Conservation (phyloP, 2,329 filamentous ascomycete genomes). For the Calonectria hawksworthii region DNA sequence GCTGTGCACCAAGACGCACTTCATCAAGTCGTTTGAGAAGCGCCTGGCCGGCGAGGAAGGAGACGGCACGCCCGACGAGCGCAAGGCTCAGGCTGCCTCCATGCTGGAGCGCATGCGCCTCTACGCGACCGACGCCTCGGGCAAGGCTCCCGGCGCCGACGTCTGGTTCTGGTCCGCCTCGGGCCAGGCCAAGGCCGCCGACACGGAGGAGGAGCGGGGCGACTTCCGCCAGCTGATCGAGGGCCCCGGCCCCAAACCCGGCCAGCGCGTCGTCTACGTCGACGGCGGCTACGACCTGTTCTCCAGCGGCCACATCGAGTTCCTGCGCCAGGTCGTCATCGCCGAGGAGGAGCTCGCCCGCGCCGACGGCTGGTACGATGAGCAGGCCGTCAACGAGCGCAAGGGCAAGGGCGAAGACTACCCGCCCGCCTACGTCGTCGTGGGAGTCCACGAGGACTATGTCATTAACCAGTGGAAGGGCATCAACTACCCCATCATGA, state of each 20-base stretch:
- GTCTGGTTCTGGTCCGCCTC: conserved; percentile 87
- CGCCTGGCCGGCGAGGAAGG: conserved; percentile 80
- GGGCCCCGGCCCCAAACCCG: conserved; percentile 79
- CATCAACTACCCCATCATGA: conserved; percentile 99
- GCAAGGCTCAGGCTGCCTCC: conserved; percentile 71
- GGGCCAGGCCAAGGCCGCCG: conserved; percentile 59
- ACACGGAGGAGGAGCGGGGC: conserved; percentile 71
- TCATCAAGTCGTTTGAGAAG: conserved; percentile 84
- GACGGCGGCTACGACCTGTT: conserved; percentile 98
- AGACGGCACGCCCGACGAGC: conserved; percentile 77
- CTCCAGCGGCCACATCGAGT: conserved; percentile 96
- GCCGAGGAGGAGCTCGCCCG: conserved; percentile 79
- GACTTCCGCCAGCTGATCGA: conserved; percentile 77
- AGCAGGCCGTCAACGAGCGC: conserved; percentile 74
- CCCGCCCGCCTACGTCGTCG: conserved; percentile 87
- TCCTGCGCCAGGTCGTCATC: conserved; percentile 82
- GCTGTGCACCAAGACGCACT: conserved; percentile 93
- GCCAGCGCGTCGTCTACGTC: conserved; percentile 92
- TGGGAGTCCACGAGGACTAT: conserved; percentile 93
- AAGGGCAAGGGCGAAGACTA: conserved; percentile 80
- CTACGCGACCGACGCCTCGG: conserved; percentile 90
- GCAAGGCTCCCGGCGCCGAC: conserved; percentile 81
- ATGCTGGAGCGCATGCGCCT: conserved; percentile 85
- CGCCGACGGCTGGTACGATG: conserved; percentile 80
- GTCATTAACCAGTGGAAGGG: conserved; percentile 98